These are phyloP conservation scores for Nepenthes alata DNA, from an alignment of 179 eudicot species.

Conservation along the genomic window DNA sequence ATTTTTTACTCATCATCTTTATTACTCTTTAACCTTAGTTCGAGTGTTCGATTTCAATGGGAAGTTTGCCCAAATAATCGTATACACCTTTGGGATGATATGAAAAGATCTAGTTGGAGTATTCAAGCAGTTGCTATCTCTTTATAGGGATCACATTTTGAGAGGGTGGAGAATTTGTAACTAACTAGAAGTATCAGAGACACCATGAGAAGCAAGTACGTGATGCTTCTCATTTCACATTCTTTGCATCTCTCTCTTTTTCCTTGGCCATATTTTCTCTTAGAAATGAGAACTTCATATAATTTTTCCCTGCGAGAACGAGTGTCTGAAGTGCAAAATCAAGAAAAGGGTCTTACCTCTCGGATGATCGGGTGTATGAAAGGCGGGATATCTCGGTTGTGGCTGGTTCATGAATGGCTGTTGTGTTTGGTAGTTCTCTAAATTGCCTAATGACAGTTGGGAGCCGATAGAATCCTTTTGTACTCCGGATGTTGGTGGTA, in stretches of 20 bases:
- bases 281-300: too few relatives aligned
- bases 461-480: too few relatives aligned
- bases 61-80: conserved; percentile 9
- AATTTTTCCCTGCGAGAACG: too few relatives aligned
- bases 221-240: neutral
- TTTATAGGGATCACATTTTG: neutral
- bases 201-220: neutral
- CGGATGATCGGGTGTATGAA: too few relatives aligned
- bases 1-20: neutral
- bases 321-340: too few relatives aligned
- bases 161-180: conserved; percentile 4
- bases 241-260: neutral
- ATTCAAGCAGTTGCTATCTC: neutral
- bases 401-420: too few relatives aligned
- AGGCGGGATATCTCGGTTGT: too few relatives aligned
- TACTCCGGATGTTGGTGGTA: too few relatives aligned
- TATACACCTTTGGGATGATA: conserved; percentile 1
- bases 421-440: too few relatives aligned
- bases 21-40: neutral
- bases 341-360: too few relatives aligned
- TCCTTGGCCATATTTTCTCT: too few relatives aligned
- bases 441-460: too few relatives aligned
- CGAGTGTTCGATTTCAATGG: conserved; percentile 8
- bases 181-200: neutral
- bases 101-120: conserved; percentile 2